Base-by-base conservation (phyloP, 192 early-diverging fungal genomes). In the Coemansia sp. region DNA sequence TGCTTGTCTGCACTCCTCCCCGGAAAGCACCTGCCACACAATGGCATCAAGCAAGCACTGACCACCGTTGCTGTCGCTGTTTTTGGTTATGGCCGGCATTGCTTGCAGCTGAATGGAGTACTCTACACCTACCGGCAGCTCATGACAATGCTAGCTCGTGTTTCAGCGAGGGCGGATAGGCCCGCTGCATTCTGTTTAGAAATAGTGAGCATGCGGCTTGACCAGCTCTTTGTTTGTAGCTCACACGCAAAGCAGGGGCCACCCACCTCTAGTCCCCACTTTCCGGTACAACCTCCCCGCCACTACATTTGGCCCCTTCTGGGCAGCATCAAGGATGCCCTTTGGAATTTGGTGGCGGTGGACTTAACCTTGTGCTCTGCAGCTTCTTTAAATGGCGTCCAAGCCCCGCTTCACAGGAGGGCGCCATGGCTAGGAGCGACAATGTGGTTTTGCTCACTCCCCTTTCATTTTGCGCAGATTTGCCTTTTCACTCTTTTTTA, bases 371-470 rank as follows among this genome's bases (percentile, higher is more conserved):
- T 47, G 43, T 47, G 43, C 43, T 47, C 43, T 20, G 43, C 20
- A 53, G 52, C 52, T 16, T 28, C 26, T 28, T 53, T 47, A 25
- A 53, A 53, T 25, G 28, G 28, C 52, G 25, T 13, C 16, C 21
- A 31, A 25, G 52, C 52, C 52, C 26, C 52, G 12, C 43, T 53
- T 53, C 52, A 53, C 52, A 53, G 50, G 50, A 53, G 25, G 50
- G 50, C 50, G 50, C 50, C 50, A 53, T 53, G 50, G 25, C 50
- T 23, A 28, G 23, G 13, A 45, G 18, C n/a, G 20, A 45, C 43
- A 45, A 45, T 45, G 43, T 20, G 20, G 18, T 9, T 45, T 45
- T 18, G 4, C n/a, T 18, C 43, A 20, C 26, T 56, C 53, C 31
- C 33, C 28, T 56, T 56, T 28, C 6, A 21, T 25, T 56, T n/a